Evolutionary conservation across 106 monocot genomes (phyloP), one percentile per base, ranked within the genome.

Genomic region (Gastrodia elata): DNA sequence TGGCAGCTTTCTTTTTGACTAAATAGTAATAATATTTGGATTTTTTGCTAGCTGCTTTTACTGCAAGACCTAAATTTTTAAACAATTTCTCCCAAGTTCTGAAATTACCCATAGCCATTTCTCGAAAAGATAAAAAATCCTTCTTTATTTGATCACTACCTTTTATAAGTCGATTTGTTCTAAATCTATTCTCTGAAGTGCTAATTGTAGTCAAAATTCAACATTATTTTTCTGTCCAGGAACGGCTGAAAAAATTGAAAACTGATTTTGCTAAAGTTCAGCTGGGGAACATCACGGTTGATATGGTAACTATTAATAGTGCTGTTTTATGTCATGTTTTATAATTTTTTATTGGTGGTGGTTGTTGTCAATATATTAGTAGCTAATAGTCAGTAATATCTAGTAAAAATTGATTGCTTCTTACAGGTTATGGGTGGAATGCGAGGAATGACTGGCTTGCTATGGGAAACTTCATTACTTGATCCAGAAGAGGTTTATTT

Each of bases 401-500:
- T 65, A 35, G 35, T 25, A 15, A 34, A 33, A 33, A 33, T 35
- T 70, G 59, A 49, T 40, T 61, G 13, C 11, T 58, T 79, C 71
- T 57, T 6, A 10, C 74, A 98, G 97, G 97, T 98, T 46, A 86
- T 98, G 72, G 90, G 97, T 75, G 97, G 97, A 80, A 98, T 98
- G 97, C 88, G 97, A 82, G 97, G 93, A 79, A 98, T 93, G 90
- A 88, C 78, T 46, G 97, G 88, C 68, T 82, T 98, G 75, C 77
- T 98, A 34, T 98, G 97, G 93, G 97, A 98, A 78, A 83, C 90
- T 69, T 98, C 97, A 58, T 78, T 93, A 76, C 90, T 98, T 75
- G 97, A 98, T 80, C 88, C 97, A 42, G 92, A 98, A 36, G 93
- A 98, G 92, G 97, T 93, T 69, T 49, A 36, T 48, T 71, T 81